A percentile compares a stretch with the other conserved stretches of the same genome.
Evolutionary conservation across 495 filamentous ascomycete species (phyloP).

Genomic region (Friedmanniomyces simplex): DNA sequence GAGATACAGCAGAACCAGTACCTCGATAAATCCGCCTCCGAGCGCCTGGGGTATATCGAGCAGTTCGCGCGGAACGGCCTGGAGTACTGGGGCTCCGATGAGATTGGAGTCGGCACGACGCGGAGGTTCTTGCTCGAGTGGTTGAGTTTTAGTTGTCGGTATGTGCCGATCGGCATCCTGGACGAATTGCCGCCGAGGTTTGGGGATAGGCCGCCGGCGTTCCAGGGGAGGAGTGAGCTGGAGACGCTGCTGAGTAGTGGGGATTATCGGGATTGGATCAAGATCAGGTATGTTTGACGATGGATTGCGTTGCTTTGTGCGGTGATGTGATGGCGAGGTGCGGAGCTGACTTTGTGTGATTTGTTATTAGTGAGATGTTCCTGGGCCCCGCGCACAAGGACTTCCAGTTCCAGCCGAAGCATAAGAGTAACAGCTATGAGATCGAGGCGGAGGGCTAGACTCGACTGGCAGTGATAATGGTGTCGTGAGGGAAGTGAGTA

Average conservation of each 20-base stretch:
- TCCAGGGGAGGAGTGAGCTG: constrained; percentile 72
- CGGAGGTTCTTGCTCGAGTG: constrained; percentile 88
- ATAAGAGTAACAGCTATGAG: constrained; percentile 81
- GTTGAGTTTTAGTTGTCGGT: constrained; percentile 82
- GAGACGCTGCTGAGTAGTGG: constrained; percentile 82
- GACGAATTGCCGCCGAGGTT: constrained; percentile 78
- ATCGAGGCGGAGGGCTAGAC: constrained; percentile 48
- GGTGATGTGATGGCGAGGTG: not conserved
- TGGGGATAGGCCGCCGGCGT: constrained; percentile 79
- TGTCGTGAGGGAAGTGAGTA: too few species aligned
- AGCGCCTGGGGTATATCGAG: constrained; percentile 75
- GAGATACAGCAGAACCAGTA: constrained; percentile 89
- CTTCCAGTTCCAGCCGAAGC: constrained; percentile 96
- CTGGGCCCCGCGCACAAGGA: constrained; percentile 78
- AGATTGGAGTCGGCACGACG: constrained; percentile 81
- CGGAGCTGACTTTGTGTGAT: constrained; percentile 1
- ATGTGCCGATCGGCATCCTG: constrained; percentile 80
- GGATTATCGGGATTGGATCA: constrained; percentile 96
- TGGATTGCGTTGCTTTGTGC: too few species aligned
- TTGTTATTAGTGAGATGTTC: constrained; percentile 92
- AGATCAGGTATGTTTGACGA: constrained; percentile 77
- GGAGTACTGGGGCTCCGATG: constrained; percentile 89
- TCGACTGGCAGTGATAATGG: too few species aligned
- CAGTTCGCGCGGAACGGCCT: constrained; percentile 84
- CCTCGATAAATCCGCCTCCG: constrained; percentile 80